Evolutionary conservation across 768 basidiomycete genomes (phyloP), one percentile per base, ranked within the genome.

Genomic region (Kwoniella europaea): DNA sequence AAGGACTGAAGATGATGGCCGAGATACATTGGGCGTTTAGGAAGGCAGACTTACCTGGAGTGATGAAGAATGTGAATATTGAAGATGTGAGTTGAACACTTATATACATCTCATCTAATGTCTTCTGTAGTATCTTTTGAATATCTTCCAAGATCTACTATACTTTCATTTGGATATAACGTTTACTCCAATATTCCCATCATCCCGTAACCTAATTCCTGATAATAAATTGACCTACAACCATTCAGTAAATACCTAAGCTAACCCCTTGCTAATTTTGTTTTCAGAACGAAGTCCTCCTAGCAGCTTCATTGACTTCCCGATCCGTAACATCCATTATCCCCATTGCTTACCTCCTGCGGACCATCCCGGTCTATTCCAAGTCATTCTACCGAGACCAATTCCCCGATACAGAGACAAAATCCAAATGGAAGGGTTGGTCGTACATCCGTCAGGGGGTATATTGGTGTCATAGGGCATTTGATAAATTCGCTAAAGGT

Each of bases 11-110:
- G 62, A 82, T 76, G 80, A 80, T 79, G 80, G 79, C 76, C 2
- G 77, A 80, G 63, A 72, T 83, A 16, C 78, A 82, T 66, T 83
- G 82, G 82, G 80, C 75, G 66, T 83, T 82, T 63, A 65, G 82
- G 13, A 73, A 76, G 66, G 52, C 72, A 52, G 82, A 83, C 67
- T 65, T 83, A 27, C 82, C 82, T 2, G 72, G 79, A 7, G 71
- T 82, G 13, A 83, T 82, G 81, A 78, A 80, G 68, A 75, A 77
- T 63, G 67, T 82, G 50, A 56, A 71, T 22, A 70, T 83, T 24
- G 74, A 74, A 53, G 82, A 83, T 65, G 82, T 83, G 71, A 76
- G 82, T 77, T 35, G 35, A 35, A 0, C 7, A 6, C 35, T 35
- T 35, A 35, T 35, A 35, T 35, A 9, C 35, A 35, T 35, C 35